Base-by-base conservation (phyloP, 345 rosid species). In the Isatis tinctoria region DNA sequence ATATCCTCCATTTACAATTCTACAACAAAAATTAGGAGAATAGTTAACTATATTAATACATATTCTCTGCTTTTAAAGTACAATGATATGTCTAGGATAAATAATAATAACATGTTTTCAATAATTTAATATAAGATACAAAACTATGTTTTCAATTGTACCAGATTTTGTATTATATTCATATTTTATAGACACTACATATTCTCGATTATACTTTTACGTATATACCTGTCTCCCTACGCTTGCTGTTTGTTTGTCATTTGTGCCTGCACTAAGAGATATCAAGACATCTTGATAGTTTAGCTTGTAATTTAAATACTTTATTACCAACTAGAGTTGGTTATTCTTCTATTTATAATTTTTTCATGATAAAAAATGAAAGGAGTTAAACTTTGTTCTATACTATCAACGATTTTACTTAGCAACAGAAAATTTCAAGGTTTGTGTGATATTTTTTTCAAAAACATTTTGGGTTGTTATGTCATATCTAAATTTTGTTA, bases 161-260 rank as follows among this genome's bases (percentile, higher is more conserved):
- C 27, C 14, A 27, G 3, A 2, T 37, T 27, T 61, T 51, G 11
- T n/a, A 22, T 36, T 30, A 36, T 73, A 22, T 9, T 10, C 3
- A 54, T 27, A 54, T 1, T 53, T 30, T 9, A 41, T 22, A 10
- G 20, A n/a, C 20, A 26, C 24, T 9, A 35, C 33, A 57, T 39
- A 18, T 28, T 45, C 11, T 16, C 41, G 5, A 48, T 40, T 53
- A 43, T 64, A 32, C 37, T 33, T 64, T 43, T 40, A 53, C 36
- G 45, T 32, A 8, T 28, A 41, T 17, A 65, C 72, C n/a, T n/a
- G n/a, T n/a, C n/a, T n/a, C n/a, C n/a, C n/a, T n/a, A n/a, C n/a
- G n/a, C 43, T 43, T 33, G 70, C 54, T 72, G 72, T 58, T 45
- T 37, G 20, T n/a, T 28, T 74, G 45, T 74, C 73, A 59, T 59